Evolutionary conservation across 352 stramenopile genomes (phyloP).

Genomic region (Phytopythium aichiense): DNA sequence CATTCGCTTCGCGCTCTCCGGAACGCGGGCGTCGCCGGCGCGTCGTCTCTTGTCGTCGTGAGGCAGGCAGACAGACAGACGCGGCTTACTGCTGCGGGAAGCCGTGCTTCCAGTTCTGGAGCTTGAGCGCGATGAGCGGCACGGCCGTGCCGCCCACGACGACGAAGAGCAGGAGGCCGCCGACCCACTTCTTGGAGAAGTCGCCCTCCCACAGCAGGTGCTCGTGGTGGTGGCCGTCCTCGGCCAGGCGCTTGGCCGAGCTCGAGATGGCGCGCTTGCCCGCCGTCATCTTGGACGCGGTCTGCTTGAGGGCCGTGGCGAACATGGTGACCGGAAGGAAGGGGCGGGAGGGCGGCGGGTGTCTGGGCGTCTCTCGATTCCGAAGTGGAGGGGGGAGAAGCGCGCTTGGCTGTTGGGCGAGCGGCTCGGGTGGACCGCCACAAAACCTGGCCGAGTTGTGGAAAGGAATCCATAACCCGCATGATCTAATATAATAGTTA

Average conservation of each 20-base stretch:
- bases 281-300: constrained; percentile 50
- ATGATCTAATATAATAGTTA: no score
- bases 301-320: constrained; percentile 68
- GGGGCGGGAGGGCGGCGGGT: constrained; percentile 7
- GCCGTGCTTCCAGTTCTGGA: constrained; percentile 90
- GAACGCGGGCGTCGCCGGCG: no score
- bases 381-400: constrained; percentile 8
- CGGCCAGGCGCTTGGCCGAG: constrained; percentile 71
- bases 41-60: no score
- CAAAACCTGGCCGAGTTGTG: constrained; percentile 6
- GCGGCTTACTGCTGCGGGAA: constrained; percentile 75
- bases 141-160: constrained; percentile 61
- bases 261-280: constrained; percentile 67
- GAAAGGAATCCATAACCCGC: no score
- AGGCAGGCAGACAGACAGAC: background rate
- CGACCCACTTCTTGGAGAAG: constrained; percentile 71
- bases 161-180: constrained; percentile 52
- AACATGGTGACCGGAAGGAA: constrained; percentile 25
- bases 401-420: constrained; percentile 3
- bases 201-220: constrained; percentile 82
- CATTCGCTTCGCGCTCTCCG: background rate
- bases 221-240: constrained; percentile 75
- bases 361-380: constrained; percentile 8
- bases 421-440: constrained; percentile 14
- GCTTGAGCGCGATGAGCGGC: constrained; percentile 61